Percentiles rank a stretch among this genome's conserved stretches.
Evolutionary conservation across 2,329 filamentous ascomycete genomes (phyloP).

Genomic region (Chaetomiaceae sp.): DNA sequence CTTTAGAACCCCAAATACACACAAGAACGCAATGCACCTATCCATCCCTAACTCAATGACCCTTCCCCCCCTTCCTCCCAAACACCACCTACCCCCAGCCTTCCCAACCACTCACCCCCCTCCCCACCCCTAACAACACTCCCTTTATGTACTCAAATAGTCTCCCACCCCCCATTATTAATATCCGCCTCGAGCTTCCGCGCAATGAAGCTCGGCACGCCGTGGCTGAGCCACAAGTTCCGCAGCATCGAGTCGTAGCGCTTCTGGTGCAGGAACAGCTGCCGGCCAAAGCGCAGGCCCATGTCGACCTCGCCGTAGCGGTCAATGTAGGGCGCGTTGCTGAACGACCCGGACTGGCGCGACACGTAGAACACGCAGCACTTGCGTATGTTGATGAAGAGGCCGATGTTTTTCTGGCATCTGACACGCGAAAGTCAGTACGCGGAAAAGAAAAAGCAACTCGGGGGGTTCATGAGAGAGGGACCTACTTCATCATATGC

Average conservation of each 20-base stretch:
- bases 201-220: constrained; percentile 83
- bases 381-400: constrained; percentile 96
- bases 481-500: constrained; percentile 73
- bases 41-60: no score
- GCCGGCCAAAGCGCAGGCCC: constrained; percentile 80
- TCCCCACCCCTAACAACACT: background rate
- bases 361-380: constrained; percentile 89
- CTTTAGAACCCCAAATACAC: no score
- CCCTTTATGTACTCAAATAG: constrained; percentile 42
- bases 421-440: constrained; percentile 49
- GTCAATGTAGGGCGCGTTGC: constrained; percentile 87
- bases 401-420: constrained; percentile 83
- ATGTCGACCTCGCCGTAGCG: constrained; percentile 93
- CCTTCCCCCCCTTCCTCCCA: background rate
- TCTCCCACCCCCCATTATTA: constrained; percentile 98
- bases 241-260: constrained; percentile 85
- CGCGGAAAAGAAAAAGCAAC: background rate
- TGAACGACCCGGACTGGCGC: constrained; percentile 75
- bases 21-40: background rate
- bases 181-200: constrained; percentile 90
- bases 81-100: background rate
- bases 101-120: no score
- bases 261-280: constrained; percentile 89
- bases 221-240: constrained; percentile 80
- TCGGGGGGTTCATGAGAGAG: no score